Evolutionary conservation across 1,284 basidiomycete species (phyloP).

Genomic region (Cutaneotrichosporon cavernicola): DNA sequence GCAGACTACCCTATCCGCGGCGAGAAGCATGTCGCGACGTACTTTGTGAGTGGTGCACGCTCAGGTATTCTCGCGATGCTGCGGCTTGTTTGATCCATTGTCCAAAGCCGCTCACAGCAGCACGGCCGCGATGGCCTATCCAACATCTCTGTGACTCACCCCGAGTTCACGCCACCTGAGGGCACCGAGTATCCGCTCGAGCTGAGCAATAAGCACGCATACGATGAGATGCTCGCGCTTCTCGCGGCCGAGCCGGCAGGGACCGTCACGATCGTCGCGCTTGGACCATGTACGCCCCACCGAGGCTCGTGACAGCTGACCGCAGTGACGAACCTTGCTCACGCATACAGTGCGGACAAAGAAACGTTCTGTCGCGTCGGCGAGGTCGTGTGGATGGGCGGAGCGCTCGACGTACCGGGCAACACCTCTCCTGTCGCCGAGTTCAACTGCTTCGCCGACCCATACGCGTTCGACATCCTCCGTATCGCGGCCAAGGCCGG

Average conservation of each 20-base stretch:
- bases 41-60: conserved; percentile 60
- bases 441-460: conserved; percentile 93
- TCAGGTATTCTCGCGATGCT: neutral
- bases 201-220: conserved; percentile 44
- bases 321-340: conserved; percentile 76
- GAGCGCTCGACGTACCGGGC: conserved; percentile 88
- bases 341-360: conserved; percentile 63
- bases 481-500: conserved; percentile 38
- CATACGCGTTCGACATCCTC: conserved; percentile 70
- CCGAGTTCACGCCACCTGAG: conserved; percentile 62
- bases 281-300: conserved; percentile 67
- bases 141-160: conserved; percentile 68
- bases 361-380: conserved; percentile 61
- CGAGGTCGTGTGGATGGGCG: conserved; percentile 88
- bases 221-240: conserved; percentile 68
- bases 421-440: conserved; percentile 82
- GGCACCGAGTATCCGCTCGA: conserved; percentile 10
- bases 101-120: conserved; percentile 27
- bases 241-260: conserved; percentile 62
- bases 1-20: conserved; percentile 73
- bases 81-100: neutral
- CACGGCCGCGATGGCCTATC: conserved; percentile 75
- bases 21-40: conserved; percentile 73
- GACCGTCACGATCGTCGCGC: conserved; percentile 75
- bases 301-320: neutral